Evolutionary conservation across 805 yeast species (phyloP).

Genomic region (Pichia paraexigua): DNA sequence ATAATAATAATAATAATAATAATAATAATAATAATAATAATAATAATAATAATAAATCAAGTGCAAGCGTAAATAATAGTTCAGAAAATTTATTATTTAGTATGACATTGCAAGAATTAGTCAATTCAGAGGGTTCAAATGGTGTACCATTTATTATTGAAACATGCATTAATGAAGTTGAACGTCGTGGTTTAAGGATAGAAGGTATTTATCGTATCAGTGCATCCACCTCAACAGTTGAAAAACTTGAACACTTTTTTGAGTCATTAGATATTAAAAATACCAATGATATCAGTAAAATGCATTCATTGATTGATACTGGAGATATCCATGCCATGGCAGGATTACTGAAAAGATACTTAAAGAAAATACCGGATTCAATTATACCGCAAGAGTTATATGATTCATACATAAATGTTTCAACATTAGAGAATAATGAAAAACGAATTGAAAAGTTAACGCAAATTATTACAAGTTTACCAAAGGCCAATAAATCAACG

Average conservation of each 20-base stretch:
- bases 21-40: too few species aligned
- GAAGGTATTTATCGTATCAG: slow-evolving; percentile 92
- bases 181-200: slow-evolving; percentile 58
- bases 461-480: slow-evolving; percentile 44
- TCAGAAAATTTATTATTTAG: slow-evolving; percentile 24
- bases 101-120: slow-evolving; percentile 55
- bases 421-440: slow-evolving; percentile 25
- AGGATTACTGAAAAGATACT: slow-evolving; percentile 77
- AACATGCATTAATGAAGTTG: slow-evolving; percentile 70
- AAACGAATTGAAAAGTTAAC: slow-evolving; percentile 37
- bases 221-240: slow-evolving; percentile 68
- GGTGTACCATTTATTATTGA: slow-evolving; percentile 63
- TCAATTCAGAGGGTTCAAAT: slow-evolving; percentile 48
- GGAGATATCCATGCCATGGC: slow-evolving; percentile 81
- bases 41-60: slow-evolving; percentile 4
- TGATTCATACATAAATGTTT: slow-evolving; percentile 53
- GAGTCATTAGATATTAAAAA: slow-evolving; percentile 19
- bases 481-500: slow-evolving; percentile 57
- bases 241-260: slow-evolving; percentile 31
- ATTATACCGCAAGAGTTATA: slow-evolving; percentile 66
- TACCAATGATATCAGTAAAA: slow-evolving; percentile 28
- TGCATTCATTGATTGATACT: slow-evolving; percentile 14
- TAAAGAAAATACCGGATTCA: slow-evolving; percentile 80
- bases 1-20: too few species aligned
- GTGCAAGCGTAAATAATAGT: slow-evolving; percentile 19